Evolutionary conservation across 257 asterid genomes (phyloP).

Genomic region (Solanum bulbocastanum): DNA sequence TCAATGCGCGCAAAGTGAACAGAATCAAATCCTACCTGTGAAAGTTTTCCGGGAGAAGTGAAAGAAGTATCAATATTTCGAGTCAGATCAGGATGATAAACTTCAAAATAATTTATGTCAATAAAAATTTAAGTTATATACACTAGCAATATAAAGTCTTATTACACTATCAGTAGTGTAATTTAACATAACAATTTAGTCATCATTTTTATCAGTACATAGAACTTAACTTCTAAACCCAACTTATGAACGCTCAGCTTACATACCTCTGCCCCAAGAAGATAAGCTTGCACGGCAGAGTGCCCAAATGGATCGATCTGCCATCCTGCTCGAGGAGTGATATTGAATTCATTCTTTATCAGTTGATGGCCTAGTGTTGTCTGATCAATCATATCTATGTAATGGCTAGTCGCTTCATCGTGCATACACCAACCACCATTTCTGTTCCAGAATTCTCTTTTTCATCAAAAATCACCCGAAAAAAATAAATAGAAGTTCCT

Average conservation of each 20-base stretch:
- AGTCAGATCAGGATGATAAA: not conserved
- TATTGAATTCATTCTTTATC: slow-evolving; percentile 57
- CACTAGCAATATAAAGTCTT: not conserved
- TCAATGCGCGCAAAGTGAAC: slow-evolving; percentile 82
- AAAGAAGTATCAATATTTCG: not conserved
- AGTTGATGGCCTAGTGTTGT: slow-evolving; percentile 76
- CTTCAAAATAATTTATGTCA: not conserved
- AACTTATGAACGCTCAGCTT: not conserved
- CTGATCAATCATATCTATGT: slow-evolving; percentile 91
- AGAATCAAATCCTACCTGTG: slow-evolving; percentile 79
- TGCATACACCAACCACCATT: slow-evolving; percentile 99
- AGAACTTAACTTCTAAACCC: not conserved
- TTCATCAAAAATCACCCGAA: not conserved
- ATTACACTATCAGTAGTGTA: not conserved
- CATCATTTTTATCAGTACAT: not conserved
- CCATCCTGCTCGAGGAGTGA: slow-evolving; percentile 95
- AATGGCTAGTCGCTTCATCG: slow-evolving; percentile 79
- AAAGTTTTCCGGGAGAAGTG: not conserved
- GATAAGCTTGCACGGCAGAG: slow-evolving; percentile 86
- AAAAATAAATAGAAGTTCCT: not conserved
- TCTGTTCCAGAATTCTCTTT: slow-evolving; percentile 24
- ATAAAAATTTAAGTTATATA: not conserved
- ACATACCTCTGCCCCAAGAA: slow-evolving; percentile 64
- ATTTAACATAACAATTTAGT: not conserved
- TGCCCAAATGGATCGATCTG: slow-evolving; percentile 96